These are phyloP conservation scores for Suillus clintonianus DNA, from an alignment of 768 basidiomycete species.

Conservation along the genomic window DNA sequence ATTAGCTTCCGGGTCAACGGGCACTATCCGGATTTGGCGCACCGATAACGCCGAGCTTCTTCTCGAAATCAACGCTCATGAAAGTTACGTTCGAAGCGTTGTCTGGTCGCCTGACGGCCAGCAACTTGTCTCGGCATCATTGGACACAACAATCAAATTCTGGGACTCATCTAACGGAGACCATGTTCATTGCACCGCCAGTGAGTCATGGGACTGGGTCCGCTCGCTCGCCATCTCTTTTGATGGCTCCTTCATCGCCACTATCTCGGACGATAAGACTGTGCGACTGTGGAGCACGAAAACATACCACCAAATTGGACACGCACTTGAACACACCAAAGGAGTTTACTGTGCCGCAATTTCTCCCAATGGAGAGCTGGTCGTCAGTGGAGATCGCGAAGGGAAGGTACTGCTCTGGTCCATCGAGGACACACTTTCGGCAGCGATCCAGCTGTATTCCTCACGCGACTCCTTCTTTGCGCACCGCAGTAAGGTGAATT, in stretches of 20 bases:
- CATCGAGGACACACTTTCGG: not conserved
- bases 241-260: constrained; percentile 25
- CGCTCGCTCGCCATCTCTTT: constrained; percentile 29
- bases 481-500: not conserved
- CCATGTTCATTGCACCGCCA: not conserved
- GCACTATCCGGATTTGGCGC: not conserved
- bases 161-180: not conserved
- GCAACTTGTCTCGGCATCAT: not conserved
- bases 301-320: not conserved
- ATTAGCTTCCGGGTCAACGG: constrained; percentile 9
- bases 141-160: not conserved
- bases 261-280: constrained; percentile 31
- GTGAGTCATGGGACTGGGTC: constrained; percentile 18
- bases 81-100: not conserved
- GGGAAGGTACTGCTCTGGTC: constrained; percentile 1
- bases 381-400: constrained; percentile 11
- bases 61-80: not conserved
- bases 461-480: not conserved
- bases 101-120: not conserved
- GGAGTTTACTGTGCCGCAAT: not conserved
- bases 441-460: not conserved
- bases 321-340: not conserved
- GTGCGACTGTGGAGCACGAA: constrained; percentile 25
- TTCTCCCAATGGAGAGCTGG: not conserved
- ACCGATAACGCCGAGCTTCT: not conserved